A percentile compares a stretch with the other conserved stretches of the same genome.
phyloP scores from a whole-genome alignment of 306 rosid genomes.

The Purshia tridentata region DNA sequence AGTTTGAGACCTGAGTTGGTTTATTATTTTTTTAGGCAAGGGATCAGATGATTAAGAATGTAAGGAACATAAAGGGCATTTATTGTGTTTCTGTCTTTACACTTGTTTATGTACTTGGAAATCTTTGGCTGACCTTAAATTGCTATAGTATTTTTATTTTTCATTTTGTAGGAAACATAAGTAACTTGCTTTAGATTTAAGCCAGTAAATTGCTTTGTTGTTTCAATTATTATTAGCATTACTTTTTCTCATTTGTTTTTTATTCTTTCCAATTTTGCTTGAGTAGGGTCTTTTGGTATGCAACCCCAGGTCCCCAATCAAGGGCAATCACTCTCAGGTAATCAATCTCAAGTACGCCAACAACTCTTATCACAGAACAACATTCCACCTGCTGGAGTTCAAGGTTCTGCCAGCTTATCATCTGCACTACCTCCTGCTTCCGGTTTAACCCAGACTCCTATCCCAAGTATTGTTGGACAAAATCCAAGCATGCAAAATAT shows the following conservation, averaged over 20 bases:
- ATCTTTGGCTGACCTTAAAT: background rate
- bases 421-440: conserved; percentile 56
- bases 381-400: conserved; percentile 45
- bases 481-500: conserved; percentile 61
- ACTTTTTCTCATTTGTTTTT: conserved; percentile 4
- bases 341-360: conserved; percentile 67
- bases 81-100: background rate
- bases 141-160: background rate
- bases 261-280: conserved; percentile 3
- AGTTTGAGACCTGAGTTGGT: background rate
- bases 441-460: conserved; percentile 54
- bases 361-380: conserved; percentile 62
- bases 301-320: conserved; percentile 57
- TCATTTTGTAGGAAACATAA: background rate
- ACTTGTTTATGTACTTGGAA: background rate
- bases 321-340: conserved; percentile 58
- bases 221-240: conserved; percentile 1
- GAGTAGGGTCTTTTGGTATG: conserved; percentile 52
- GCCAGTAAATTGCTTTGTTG: background rate
- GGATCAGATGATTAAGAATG: background rate
- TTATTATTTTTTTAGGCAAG: background rate
- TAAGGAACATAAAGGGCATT: background rate
- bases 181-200: background rate
- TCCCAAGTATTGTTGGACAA: conserved; percentile 65
- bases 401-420: conserved; percentile 40